Evolutionary conservation across 805 yeast species (phyloP).

Genomic region (Martiniozyma abietophila): DNA sequence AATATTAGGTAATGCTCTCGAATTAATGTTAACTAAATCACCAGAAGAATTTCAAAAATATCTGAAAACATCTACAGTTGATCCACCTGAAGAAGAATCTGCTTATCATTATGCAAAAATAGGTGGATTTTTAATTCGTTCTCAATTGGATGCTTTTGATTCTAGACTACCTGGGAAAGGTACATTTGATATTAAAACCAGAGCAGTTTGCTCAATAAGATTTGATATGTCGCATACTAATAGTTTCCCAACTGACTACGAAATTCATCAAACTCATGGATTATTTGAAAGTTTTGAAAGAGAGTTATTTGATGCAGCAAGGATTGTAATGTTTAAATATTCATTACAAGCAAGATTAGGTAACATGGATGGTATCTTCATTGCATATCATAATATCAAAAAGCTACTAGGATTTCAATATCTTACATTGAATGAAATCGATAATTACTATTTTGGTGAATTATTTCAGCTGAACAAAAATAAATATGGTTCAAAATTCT

Average conservation of each 20-base stretch:
- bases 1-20: slow-evolving; percentile 70
- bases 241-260: slow-evolving; percentile 55
- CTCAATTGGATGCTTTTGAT: slow-evolving; percentile 84
- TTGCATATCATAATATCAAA: slow-evolving; percentile 81
- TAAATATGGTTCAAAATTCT: slow-evolving; percentile 4
- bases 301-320: slow-evolving; percentile 66
- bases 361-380: slow-evolving; percentile 91
- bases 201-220: slow-evolving; percentile 84
- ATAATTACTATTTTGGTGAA: slow-evolving; percentile 47
- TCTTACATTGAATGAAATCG: slow-evolving; percentile 65
- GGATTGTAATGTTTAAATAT: slow-evolving; percentile 75
- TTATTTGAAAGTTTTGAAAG: slow-evolving; percentile 70
- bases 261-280: slow-evolving; percentile 54
- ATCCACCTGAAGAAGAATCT: slow-evolving; percentile 9
- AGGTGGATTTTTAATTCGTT: slow-evolving; percentile 70
- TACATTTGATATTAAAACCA: slow-evolving; percentile 81
- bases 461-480: slow-evolving; percentile 1
- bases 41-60: slow-evolving; percentile 39
- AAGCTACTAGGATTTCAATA: slow-evolving; percentile 87
- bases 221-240: slow-evolving; percentile 55
- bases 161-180: slow-evolving; percentile 79
- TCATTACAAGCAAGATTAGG: slow-evolving; percentile 90
- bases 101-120: slow-evolving; percentile 63
- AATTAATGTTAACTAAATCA: slow-evolving; percentile 59
- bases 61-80: slow-evolving; percentile 14